phyloP scores from a whole-genome alignment of 1,284 basidiomycete genomes.

The Cutaneotrichosporon mucoides region DNA sequence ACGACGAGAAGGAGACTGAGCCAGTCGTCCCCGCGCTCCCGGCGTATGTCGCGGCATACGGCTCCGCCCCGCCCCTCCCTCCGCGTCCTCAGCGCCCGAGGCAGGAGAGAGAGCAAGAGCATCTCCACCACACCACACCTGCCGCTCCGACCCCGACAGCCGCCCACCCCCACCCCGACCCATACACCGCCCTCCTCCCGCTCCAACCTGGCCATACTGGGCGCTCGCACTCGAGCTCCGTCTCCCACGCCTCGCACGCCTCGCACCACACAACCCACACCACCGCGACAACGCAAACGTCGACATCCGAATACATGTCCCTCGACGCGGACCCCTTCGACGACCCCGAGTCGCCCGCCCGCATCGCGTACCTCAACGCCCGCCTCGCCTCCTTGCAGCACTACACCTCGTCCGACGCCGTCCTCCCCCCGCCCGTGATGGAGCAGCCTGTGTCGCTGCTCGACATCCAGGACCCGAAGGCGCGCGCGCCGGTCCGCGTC shows the following conservation, averaged over 20 bases:
- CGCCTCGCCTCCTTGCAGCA: not conserved
- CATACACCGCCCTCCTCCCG: not conserved
- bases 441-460: not conserved
- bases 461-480: slow-evolving; percentile 3
- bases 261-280: too few relatives aligned
- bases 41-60: not conserved
- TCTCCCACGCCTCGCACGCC: not conserved
- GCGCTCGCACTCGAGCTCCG: not conserved
- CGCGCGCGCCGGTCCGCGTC: slow-evolving; percentile 1
- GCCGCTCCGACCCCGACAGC: not conserved
- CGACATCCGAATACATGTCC: not conserved
- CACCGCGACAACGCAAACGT: not conserved
- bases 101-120: not conserved
- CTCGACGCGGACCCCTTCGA: slow-evolving; percentile 3
- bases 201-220: not conserved
- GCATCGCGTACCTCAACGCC: not conserved
- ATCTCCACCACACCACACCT: not conserved
- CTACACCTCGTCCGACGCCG: not conserved
- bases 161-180: not conserved
- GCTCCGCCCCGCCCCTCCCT: not conserved
- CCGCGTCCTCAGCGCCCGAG: not conserved
- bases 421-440: not conserved
- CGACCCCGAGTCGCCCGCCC: slow-evolving; percentile 1
- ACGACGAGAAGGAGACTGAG: too few relatives aligned
- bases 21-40: too few relatives aligned